phyloP scores from a whole-genome alignment of 495 filamentous ascomycete species.

The Penicillium silybi region DNA sequence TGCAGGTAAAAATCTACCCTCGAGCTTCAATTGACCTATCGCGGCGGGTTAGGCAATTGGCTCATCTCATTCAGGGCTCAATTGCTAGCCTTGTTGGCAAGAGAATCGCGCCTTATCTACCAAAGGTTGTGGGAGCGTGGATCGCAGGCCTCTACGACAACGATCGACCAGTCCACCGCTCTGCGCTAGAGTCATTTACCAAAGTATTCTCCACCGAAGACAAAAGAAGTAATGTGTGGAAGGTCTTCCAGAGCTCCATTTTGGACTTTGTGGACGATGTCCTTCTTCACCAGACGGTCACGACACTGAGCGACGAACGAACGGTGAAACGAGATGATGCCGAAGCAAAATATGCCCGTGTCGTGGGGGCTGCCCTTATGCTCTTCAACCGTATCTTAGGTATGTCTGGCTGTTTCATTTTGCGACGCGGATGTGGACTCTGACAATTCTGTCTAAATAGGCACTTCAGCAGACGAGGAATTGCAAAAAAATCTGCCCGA shows the following conservation, averaged over 20 bases:
- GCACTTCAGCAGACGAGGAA: constrained; percentile 44
- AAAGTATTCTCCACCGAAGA: constrained; percentile 73
- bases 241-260: constrained; percentile 67
- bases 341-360: constrained; percentile 75
- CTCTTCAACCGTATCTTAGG: constrained; percentile 47
- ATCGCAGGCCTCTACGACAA: constrained; percentile 81
- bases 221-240: constrained; percentile 72
- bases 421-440: not conserved
- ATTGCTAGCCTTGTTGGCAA: constrained; percentile 71
- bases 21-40: constrained; percentile 83
- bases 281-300: constrained; percentile 66
- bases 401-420: constrained; percentile 11
- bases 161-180: constrained; percentile 66
- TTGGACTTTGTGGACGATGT: constrained; percentile 77
- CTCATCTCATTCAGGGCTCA: constrained; percentile 70
- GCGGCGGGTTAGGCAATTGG: constrained; percentile 78
- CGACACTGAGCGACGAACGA: constrained; percentile 84
- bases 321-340: constrained; percentile 80
- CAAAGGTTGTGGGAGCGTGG: constrained; percentile 79
- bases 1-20: constrained; percentile 78
- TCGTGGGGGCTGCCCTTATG: constrained; percentile 57
- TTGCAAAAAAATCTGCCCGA: constrained; percentile 43
- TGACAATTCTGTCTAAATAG: constrained; percentile 17
- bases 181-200: constrained; percentile 69
- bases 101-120: constrained; percentile 71